phyloP scores from a whole-genome alignment of 768 basidiomycete species.

The Rhizopogon roseolus region DNA sequence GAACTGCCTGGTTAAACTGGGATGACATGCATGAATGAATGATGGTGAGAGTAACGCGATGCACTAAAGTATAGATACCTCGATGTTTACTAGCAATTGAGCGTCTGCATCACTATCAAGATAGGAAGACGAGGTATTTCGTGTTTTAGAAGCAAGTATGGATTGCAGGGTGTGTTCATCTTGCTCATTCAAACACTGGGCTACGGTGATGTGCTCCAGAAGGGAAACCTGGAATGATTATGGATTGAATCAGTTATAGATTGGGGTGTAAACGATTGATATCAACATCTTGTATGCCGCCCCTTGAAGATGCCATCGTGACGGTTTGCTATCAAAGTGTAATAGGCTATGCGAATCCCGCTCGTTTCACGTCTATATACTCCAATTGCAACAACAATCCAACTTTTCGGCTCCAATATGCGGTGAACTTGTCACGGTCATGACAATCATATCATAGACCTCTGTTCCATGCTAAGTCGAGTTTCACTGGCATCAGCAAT shows the following conservation, averaged over 20 bases:
- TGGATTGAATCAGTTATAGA: neutral
- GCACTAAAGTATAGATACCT: slow-evolving; percentile 37
- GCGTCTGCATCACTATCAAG: slow-evolving; percentile 71
- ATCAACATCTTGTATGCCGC: slow-evolving; percentile 23
- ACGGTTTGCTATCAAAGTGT: too few species aligned
- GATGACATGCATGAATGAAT: neutral
- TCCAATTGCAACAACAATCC: too few species aligned
- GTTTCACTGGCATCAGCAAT: too few species aligned
- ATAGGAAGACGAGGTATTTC: slow-evolving; percentile 41
- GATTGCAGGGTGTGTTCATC: slow-evolving; percentile 44
- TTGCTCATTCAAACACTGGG: slow-evolving; percentile 71
- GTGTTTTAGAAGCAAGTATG: slow-evolving; percentile 39
- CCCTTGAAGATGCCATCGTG: neutral
- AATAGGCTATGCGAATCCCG: too few species aligned
- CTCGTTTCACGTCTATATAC: too few species aligned
- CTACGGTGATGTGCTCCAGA: slow-evolving; percentile 51
- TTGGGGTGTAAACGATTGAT: neutral
- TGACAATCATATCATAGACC: too few species aligned
- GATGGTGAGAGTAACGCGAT: neutral
- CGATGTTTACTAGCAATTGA: slow-evolving; percentile 62
- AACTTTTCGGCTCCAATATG: too few species aligned
- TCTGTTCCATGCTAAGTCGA: too few species aligned
- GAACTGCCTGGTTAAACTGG: slow-evolving; percentile 69
- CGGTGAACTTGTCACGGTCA: too few species aligned
- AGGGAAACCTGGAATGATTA: slow-evolving; percentile 39